A percentile compares a stretch with the other conserved stretches of the same genome.
Evolutionary conservation across 495 filamentous ascomycete species (phyloP).

Genomic region (Talaromyces ruber): DNA sequence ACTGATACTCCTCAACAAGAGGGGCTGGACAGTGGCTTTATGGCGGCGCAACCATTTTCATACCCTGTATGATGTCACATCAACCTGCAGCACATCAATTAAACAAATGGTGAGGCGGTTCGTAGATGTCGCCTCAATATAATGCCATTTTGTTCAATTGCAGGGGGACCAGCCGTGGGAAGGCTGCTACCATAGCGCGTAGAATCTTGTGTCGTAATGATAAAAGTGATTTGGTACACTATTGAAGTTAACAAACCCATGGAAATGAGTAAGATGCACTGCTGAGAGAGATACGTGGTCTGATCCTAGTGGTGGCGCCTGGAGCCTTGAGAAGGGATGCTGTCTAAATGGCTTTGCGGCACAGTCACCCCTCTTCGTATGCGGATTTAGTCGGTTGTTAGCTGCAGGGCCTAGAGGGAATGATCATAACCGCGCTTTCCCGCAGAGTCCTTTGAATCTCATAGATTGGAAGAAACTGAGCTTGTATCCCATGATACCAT

Average conservation of each 20-base stretch:
- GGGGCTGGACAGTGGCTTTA: background rate
- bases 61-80: background rate
- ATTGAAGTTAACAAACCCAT: background rate
- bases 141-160: background rate
- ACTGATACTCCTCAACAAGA: background rate
- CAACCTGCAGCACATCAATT: background rate
- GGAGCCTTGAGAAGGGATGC: too few species aligned
- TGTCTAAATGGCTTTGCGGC: too few species aligned
- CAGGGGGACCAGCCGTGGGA: background rate
- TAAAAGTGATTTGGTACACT: too few species aligned
- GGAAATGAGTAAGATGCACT: background rate
- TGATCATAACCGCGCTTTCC: background rate
- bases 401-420: too few species aligned
- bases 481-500: background rate
- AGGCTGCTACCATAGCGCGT: background rate
- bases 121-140: background rate
- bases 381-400: too few species aligned
- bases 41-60: background rate
- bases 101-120: background rate
- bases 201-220: too few species aligned
- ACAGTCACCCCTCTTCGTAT: too few species aligned
- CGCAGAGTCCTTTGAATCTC: background rate
- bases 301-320: background rate
- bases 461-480: background rate
- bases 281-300: background rate